These are phyloP conservation scores for Carex pumila DNA, from an alignment of 176 grass and related monocot genomes.

Conservation along the genomic window DNA sequence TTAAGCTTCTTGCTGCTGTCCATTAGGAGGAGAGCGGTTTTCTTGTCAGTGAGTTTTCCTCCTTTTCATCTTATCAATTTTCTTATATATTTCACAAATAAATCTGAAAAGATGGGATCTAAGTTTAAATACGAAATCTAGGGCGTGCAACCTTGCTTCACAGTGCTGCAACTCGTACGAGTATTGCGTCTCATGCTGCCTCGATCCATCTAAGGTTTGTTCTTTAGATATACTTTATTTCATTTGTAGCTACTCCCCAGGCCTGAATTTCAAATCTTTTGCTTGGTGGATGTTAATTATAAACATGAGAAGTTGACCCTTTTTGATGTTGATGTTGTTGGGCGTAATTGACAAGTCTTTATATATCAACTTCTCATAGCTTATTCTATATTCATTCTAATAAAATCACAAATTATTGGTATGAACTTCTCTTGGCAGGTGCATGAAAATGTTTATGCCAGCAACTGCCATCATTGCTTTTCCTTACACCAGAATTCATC, in stretches of 20 bases:
- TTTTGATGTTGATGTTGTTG: background rate
- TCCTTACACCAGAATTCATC: slow-evolving; percentile 55
- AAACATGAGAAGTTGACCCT: background rate
- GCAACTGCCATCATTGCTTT: slow-evolving; percentile 93
- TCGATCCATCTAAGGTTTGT: slow-evolving; percentile 69
- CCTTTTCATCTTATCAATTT: background rate
- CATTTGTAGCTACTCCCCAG: background rate
- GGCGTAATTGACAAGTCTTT: background rate
- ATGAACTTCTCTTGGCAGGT: slow-evolving; percentile 34
- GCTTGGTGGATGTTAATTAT: background rate
- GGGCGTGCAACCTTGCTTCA: slow-evolving; percentile 63
- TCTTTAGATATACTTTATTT: slow-evolving; percentile 1
- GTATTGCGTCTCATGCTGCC: slow-evolving; percentile 96
- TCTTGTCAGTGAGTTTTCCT: slow-evolving; percentile 85
- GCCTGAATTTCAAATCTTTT: too few relatives aligned
- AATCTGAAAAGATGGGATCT: background rate
- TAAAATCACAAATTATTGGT: background rate
- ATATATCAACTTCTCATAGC: background rate
- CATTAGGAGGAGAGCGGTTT: slow-evolving; percentile 44
- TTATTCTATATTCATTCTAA: background rate
- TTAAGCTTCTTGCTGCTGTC: slow-evolving; percentile 68
- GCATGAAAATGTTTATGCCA: slow-evolving; percentile 89
- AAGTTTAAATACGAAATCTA: slow-evolving; percentile 33
- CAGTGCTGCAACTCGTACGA: slow-evolving; percentile 90
- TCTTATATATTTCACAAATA: background rate